Evolutionary conservation across 2,329 filamentous ascomycete genomes (phyloP).

Genomic region (Rutstroemia sydowiana): DNA sequence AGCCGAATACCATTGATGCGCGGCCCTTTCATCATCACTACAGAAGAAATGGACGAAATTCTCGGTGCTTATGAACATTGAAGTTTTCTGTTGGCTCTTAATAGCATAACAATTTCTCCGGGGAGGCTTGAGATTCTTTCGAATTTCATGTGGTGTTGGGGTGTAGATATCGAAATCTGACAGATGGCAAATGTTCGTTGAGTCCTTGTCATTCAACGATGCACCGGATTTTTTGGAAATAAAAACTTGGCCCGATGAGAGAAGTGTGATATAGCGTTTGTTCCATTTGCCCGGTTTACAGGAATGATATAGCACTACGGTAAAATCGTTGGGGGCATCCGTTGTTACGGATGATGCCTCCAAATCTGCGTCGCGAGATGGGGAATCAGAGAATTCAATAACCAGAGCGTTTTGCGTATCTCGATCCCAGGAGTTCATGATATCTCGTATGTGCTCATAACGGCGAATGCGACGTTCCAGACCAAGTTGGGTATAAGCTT

Average conservation of each 20-base stretch:
- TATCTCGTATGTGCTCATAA: constrained; percentile 79
- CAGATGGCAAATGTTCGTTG: constrained; percentile 68
- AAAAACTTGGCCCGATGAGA: constrained; percentile 62
- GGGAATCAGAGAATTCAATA: constrained; percentile 52
- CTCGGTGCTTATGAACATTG: constrained; percentile 71
- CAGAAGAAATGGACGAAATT: constrained; percentile 93
- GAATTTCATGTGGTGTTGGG: constrained; percentile 59
- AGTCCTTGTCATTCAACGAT: constrained; percentile 55
- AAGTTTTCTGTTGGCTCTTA: constrained; percentile 85
- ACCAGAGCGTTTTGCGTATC: constrained; percentile 71
- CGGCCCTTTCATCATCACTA: constrained; percentile 62
- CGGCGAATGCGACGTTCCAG: constrained; percentile 75
- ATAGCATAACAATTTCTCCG: constrained; percentile 81
- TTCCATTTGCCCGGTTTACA: constrained; percentile 80
- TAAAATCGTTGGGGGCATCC: constrained; percentile 58
- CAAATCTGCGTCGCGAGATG: constrained; percentile 51
- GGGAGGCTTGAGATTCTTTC: constrained; percentile 70
- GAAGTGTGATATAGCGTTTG: constrained; percentile 72
- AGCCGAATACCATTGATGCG: constrained; percentile 60
- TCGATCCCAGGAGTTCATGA: constrained; percentile 87
- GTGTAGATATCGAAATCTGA: constrained; percentile 90
- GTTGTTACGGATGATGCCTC: constrained; percentile 56
- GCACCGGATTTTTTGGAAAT: constrained; percentile 64
- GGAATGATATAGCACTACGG: constrained; percentile 71
- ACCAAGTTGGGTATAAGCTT: constrained; percentile 68